A percentile compares a stretch with the other conserved stretches of the same genome.
These are phyloP conservation scores for Kurtzmaniella quercitrusa DNA, from an alignment of 1,139 yeast genomes.

Conservation along the genomic window DNA sequence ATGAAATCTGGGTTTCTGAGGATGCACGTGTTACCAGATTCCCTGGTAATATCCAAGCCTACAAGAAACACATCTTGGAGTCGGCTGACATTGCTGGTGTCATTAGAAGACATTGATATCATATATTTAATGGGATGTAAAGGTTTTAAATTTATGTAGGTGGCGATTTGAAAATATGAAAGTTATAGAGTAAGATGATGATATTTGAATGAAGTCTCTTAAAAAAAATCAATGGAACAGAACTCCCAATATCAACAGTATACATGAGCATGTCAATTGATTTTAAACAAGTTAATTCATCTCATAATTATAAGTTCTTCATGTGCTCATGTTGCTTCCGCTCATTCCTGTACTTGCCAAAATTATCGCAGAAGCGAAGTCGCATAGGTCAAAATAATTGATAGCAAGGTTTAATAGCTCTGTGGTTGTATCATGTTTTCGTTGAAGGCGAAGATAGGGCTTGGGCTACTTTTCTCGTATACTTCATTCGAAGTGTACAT, in stretches of 20 bases:
- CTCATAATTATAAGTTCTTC: no score
- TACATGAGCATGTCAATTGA: no score
- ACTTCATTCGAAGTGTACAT: constrained; percentile 66
- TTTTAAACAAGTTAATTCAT: no score
- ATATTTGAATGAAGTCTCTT: background rate
- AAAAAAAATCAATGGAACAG: no score
- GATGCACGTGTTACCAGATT: constrained; percentile 74
- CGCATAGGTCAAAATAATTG: background rate
- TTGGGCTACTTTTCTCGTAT: constrained; percentile 58
- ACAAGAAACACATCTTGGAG: constrained; percentile 80
- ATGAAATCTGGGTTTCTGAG: constrained; percentile 94
- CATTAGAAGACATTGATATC: constrained; percentile 64
- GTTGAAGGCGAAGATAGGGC: constrained; percentile 36
- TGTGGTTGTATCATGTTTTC: constrained; percentile 11
- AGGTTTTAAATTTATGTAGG: background rate
- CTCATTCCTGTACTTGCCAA: background rate
- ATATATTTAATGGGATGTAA: background rate
- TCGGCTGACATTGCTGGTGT: constrained; percentile 85
- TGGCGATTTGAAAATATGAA: background rate
- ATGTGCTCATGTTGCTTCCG: background rate
- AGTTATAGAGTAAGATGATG: background rate
- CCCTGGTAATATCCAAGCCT: constrained; percentile 81
- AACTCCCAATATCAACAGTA: no score
- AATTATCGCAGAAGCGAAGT: background rate
- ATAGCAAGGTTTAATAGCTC: background rate